Conservation (phyloP, 1,139 yeast species). For the Petasospora fabianii region DNA sequence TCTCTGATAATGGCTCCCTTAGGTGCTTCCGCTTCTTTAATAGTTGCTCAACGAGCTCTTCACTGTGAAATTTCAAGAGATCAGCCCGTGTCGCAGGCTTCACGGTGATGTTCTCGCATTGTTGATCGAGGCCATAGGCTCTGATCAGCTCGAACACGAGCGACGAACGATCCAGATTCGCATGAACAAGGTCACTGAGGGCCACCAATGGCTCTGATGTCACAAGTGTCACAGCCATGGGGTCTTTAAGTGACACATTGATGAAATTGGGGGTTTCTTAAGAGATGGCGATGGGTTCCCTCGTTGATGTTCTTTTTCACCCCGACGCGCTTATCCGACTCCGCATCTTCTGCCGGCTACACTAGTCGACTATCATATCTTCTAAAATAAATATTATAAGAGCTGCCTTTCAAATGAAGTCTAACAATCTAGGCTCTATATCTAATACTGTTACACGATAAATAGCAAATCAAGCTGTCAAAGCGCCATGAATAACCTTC, state of each 20-base stretch:
- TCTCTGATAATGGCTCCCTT: not conserved
- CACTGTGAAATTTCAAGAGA: slow-evolving; percentile 39
- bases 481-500: slow-evolving; percentile 21
- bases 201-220: slow-evolving; percentile 25
- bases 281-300: not conserved
- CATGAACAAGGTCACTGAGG: slow-evolving; percentile 45
- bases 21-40: slow-evolving; percentile 31
- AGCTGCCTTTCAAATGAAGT: no score
- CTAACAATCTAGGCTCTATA: no score
- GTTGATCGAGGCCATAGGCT: slow-evolving; percentile 38
- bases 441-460: no score
- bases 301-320: not conserved
- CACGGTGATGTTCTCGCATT: slow-evolving; percentile 30
- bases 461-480: slow-evolving; percentile 6
- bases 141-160: slow-evolving; percentile 41
- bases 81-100: slow-evolving; percentile 29
- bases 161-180: slow-evolving; percentile 49
- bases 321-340: no score
- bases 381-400: no score
- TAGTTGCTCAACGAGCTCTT: slow-evolving; percentile 35
- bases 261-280: not conserved
- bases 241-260: not conserved
- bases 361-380: no score
- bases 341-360: no score
- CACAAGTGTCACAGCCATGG: slow-evolving; percentile 19